Evolutionary conservation across 169 alveolate genomes (phyloP), one percentile per base, ranked within the genome.

Genomic region (Cryptosporidium andersoni): DNA sequence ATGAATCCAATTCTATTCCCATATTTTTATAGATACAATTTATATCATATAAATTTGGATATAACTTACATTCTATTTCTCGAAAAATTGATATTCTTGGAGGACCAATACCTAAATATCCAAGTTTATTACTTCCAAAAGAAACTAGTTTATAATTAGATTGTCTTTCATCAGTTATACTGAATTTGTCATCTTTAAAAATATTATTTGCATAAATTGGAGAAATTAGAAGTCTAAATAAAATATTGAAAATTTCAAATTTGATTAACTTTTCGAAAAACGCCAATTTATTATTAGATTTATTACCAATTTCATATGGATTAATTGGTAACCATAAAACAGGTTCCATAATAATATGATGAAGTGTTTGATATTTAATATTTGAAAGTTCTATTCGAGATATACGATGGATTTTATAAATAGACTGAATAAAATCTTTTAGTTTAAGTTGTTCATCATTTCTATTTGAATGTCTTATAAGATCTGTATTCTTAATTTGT

Each of bases 21-120:
- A 37, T 58, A 11, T 55, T 9, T 16, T 25, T 39, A 45, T 40
- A 74, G 4, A 45, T 45, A 12, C 8, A 36, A 58, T 74, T 74
- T 11, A 74, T 58, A 40, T 11, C 49, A 2, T 39, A 16, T 37
- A 74, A 45, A 9, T 58, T 39, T 60, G 64, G 68, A 12, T 42
- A 74, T 12, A 74, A 12, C 25, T 74, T 55, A 49, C 74, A 74
- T 37, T 74, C 85, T 51, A 74, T 12, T 45, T 43, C 56, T 4
- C 60, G 40, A 74, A 74, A 74, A 36, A 74, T 48, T 4, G 55
- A 39, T 4, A 56, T 16, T 74, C 49, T 74, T 12, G 85, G 74
- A 56, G 49, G 34, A 4, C 85, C 85, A 37, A 74, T 37, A 34
- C 85, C 85, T 12, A 74, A 51, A 36, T 12, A 14, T 16, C 85